phyloP scores from a whole-genome alignment of 805 yeast genomes.

The Yarrowia sp. region DNA sequence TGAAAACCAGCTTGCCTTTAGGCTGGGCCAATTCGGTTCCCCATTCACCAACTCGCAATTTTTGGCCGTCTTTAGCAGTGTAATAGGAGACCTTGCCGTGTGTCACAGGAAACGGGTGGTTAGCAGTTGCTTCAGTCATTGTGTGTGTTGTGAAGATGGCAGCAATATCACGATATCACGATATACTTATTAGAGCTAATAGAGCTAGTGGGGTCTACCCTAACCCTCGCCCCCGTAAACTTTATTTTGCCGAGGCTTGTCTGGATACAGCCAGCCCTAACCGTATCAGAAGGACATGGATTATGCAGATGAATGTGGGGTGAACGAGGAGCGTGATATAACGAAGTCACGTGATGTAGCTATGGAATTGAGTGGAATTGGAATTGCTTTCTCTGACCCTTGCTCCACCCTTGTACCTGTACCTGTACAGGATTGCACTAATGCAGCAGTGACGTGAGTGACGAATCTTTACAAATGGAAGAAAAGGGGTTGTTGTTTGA shows the following conservation, averaged over 20 bases:
- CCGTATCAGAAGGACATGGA: neutral
- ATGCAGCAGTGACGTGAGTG: too few species aligned
- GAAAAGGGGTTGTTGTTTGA: too few species aligned
- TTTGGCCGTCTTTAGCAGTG: slow-evolving; percentile 25
- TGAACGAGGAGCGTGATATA: too few species aligned
- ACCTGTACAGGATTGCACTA: too few species aligned
- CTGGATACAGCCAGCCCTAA: neutral
- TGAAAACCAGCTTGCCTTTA: slow-evolving; percentile 38
- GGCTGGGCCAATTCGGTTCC: slow-evolving; percentile 7
- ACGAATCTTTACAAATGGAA: too few species aligned
- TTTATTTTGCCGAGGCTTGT: too few species aligned
- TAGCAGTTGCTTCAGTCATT: neutral
- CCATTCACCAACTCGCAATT: slow-evolving; percentile 22
- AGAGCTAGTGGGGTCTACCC: neutral
- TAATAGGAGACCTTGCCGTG: slow-evolving; percentile 10
- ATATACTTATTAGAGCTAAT: too few species aligned
- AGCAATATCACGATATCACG: neutral
- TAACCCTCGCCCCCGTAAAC: neutral
- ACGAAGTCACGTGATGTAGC: too few species aligned
- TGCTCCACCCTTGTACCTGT: too few species aligned
- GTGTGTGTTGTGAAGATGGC: neutral
- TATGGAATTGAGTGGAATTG: too few species aligned
- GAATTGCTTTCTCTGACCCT: too few species aligned
- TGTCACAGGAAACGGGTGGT: slow-evolving; percentile 9
- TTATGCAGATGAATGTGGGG: neutral